Percentiles rank a stretch among this genome's conserved stretches.
Conservation (phyloP, 73 alveolate species). For the Paramecium primaurelia region DNA sequence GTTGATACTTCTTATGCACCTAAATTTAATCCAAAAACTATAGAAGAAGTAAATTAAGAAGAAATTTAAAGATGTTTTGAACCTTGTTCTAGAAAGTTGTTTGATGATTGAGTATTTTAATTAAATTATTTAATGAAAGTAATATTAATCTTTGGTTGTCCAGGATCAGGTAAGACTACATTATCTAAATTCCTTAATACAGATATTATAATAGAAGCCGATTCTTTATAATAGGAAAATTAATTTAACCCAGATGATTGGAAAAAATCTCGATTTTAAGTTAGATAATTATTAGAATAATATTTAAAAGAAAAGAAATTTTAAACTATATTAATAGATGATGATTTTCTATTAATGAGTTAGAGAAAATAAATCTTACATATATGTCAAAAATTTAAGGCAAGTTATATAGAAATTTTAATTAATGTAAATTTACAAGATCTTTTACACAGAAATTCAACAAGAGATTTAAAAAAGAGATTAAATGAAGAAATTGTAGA, state of each 20-base stretch:
- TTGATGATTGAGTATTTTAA: not conserved
- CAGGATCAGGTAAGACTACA: conserved; percentile 44
- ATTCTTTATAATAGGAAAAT: not conserved
- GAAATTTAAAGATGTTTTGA: not conserved
- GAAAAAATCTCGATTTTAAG: not conserved
- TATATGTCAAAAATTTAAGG: not conserved
- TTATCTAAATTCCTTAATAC: not conserved
- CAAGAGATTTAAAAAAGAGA: not conserved
- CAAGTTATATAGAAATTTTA: not conserved
- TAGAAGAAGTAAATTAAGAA: not conserved
- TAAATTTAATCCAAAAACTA: not conserved
- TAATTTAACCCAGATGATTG: not conserved
- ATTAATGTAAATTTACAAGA: not conserved
- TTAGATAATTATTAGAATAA: not conserved
- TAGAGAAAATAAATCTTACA: not conserved
- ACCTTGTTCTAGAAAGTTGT: not conserved
- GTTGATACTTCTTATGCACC: not conserved
- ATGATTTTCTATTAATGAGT: conserved; percentile 14
- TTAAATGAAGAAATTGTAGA: not conserved
- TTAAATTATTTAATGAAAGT: not conserved
- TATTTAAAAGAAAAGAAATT: not conserved
- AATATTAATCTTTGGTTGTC: conserved; percentile 21
- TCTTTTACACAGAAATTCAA: not conserved
- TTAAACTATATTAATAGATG: not conserved
- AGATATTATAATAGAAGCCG: not conserved